Base-by-base conservation (phyloP, 768 basidiomycete species). In the Leccinellum luteum region DNA sequence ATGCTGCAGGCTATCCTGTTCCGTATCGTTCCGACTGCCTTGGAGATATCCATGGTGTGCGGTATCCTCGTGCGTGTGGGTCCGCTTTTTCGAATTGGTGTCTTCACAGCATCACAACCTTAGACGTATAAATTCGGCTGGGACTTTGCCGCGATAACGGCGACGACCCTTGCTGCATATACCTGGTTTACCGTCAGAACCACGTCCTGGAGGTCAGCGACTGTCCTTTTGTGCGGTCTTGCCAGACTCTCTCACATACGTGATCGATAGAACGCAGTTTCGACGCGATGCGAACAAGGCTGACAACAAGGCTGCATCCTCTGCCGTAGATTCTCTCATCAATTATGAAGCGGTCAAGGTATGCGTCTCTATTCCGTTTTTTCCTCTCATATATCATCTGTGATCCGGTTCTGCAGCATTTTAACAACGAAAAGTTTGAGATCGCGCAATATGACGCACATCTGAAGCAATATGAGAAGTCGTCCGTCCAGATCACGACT, bases 311-410 rank as follows among this genome's bases (percentile, higher is more conserved):
- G 95, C 96, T 17, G 97, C 96, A 0, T 91, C 92, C 0, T 84
- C 90, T 2, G 92, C 93, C 3, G 93, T 98, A 3, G 97, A 99
- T 69, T 92, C 95, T 0, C 76, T 99, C 45, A 96, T 99, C 71
- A 99, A 99, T 68, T 98, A 93, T 66, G 97, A 99, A 70, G 97
- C 97, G 3, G 97, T 99, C 66, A 99, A 98, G 82, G 95, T 94
- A 60, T 15, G 67, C 41, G 2, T 14, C 14, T n/a, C 3, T 30
- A 1, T 32, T 54, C 28, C 57, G 4, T 25, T 47, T 9, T 47
- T 9, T 38, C 21, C 48, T 31, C 9, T 23, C 10, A 35, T 12
- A 6, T 52, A 10, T 10, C 38, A 41, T 12, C 10, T 41, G n/a
- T 10, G 4, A 43, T 6, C 19, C 19, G 0, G 31, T 52, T 27